Evolutionary conservation across 2,329 filamentous ascomycete species (phyloP), one percentile per base, ranked within the genome.

Genomic region (Cladosporium sp.): DNA sequence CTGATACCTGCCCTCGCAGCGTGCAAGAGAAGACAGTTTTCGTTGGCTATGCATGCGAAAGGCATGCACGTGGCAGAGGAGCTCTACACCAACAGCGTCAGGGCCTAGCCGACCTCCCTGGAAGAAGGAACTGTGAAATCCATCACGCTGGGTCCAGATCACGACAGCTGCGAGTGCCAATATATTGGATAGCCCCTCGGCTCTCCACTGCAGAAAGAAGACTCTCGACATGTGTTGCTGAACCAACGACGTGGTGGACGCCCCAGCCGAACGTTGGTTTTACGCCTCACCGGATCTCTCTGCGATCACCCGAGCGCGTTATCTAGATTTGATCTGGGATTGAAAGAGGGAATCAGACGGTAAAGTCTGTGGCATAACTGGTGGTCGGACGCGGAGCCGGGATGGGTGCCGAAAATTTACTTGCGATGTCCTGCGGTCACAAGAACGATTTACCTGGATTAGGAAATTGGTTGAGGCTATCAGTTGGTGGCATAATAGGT

Each of bases 21-120:
- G 81, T 93, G 65, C 87, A 92, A 70, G 88, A 91, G 74, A 89
- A 90, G 76, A 91, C 86, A 7, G 90, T 97, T 61, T 83, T 91
- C 23, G 92, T 97, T 28, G 93, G 93, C 61, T 95, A 95, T 75
- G 85, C 89, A 62, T 97, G 93, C 79, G 66, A 67, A 2, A 59
- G 58, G 33, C 74, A 76, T 58, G 12, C 62, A 26, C 37, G 57
- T 16, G 49, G 65, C 44, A 60, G 57, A 76, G 35, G 35, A 23
- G 7, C 52, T 31, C 18, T 29, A 16, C 28, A n/a, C 33, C 50
- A 28, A 14, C 37, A 35, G 49, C 46, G 28, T n/a, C 60, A 33
- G n/a, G 11, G 28, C 23, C 46, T n/a, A 55, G n/a, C 28, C 55
- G 21, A 8, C 33, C 33, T 29, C 55, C 14, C 33, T 57, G 33